Percentiles rank a stretch among this genome's conserved stretches.
phyloP scores from a whole-genome alignment of 2,329 filamentous ascomycete genomes.

The Pestalotiopsis sp. region DNA sequence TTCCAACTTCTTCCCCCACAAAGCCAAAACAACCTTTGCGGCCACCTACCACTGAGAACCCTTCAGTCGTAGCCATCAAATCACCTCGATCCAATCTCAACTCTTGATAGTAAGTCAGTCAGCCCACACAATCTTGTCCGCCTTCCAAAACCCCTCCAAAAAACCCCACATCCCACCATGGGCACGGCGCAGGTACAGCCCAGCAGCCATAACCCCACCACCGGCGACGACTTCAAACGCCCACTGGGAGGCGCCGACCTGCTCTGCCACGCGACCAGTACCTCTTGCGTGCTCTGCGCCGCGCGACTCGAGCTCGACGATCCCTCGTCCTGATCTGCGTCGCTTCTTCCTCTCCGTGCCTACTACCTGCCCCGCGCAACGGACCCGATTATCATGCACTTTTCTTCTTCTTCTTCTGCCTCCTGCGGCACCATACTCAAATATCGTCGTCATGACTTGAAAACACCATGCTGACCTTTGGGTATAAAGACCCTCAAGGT shows the following conservation, averaged over 20 bases:
- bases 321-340: neutral
- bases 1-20: neutral
- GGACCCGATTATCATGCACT: neutral
- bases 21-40: slow-evolving; percentile 3
- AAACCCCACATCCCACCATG: slow-evolving; percentile 13
- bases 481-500: neutral
- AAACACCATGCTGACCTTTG: neutral
- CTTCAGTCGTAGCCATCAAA: neutral
- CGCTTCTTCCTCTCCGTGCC: neutral
- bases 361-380: neutral
- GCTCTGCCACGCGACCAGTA: no score
- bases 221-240: slow-evolving; percentile 11
- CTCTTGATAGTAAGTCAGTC: neutral
- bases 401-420: neutral
- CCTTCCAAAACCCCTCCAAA: slow-evolving; percentile 6
- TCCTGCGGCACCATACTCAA: neutral
- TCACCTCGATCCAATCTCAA: neutral
- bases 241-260: neutral
- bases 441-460: neutral
- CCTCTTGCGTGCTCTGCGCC: neutral
- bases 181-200: slow-evolving; percentile 6
- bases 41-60: neutral
- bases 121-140: neutral
- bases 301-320: neutral
- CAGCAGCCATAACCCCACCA: slow-evolving; percentile 11